Conservation (phyloP, 1,284 basidiomycete genomes). For the Tilletia walkeri region DNA sequence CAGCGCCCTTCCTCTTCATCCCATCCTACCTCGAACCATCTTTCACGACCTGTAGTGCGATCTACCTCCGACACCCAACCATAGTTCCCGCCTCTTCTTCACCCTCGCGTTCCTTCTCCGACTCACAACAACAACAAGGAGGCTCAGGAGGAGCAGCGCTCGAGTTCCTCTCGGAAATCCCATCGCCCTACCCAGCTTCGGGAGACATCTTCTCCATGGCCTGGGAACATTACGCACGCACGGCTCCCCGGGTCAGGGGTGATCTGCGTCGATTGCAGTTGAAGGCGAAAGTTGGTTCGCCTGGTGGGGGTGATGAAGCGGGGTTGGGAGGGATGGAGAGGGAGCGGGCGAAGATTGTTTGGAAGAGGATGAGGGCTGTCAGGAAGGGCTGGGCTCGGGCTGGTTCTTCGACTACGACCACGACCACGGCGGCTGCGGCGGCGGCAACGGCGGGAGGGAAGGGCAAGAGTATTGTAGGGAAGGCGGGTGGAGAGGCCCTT, state of each 20-base stretch:
- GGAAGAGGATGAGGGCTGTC: slow-evolving; percentile 14
- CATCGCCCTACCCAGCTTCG: slow-evolving; percentile 49
- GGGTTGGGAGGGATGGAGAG: neutral
- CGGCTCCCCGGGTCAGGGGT: slow-evolving; percentile 47
- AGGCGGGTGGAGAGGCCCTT: too few species aligned
- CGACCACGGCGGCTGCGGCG: too few species aligned
- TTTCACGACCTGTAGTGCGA: slow-evolving; percentile 84
- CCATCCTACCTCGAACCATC: slow-evolving; percentile 91
- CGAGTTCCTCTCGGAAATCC: slow-evolving; percentile 45
- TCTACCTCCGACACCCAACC: slow-evolving; percentile 94
- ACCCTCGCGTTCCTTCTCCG: neutral
- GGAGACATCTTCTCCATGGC: slow-evolving; percentile 52
- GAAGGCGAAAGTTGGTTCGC: slow-evolving; percentile 35
- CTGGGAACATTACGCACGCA: slow-evolving; percentile 52
- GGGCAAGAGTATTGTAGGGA: too few species aligned
- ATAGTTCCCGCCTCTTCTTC: slow-evolving; percentile 65
- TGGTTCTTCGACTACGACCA: too few species aligned
- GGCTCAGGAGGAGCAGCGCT: neutral
- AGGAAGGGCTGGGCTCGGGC: neutral
- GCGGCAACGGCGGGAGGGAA: too few species aligned
- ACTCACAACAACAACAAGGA: neutral
- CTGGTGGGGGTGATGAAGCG: neutral
- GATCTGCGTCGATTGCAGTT: slow-evolving; percentile 43
- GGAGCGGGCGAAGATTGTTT: slow-evolving; percentile 13
- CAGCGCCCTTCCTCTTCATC: slow-evolving; percentile 88